Evolutionary conservation across 345 rosid species (phyloP).

Genomic region (Gossypium thurberi): DNA sequence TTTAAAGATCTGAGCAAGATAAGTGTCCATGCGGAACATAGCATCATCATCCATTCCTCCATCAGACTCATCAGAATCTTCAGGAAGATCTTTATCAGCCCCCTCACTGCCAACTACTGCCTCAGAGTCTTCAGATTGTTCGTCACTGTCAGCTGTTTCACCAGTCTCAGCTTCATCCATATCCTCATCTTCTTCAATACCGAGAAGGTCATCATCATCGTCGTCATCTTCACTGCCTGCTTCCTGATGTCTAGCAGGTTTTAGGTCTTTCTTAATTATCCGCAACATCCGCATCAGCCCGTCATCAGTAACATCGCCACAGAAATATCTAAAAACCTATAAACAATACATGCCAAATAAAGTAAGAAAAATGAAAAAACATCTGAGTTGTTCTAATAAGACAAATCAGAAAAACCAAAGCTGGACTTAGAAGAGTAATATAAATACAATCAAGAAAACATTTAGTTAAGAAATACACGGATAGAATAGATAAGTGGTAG

Average conservation of each 20-base stretch:
- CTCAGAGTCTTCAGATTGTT: slow-evolving; percentile 75
- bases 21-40: slow-evolving; percentile 93
- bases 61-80: slow-evolving; percentile 75
- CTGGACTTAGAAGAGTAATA: not conserved
- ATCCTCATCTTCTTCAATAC: slow-evolving; percentile 85
- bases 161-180: slow-evolving; percentile 58
- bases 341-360: slow-evolving; percentile 2
- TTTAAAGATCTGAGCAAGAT: slow-evolving; percentile 81
- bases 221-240: slow-evolving; percentile 50
- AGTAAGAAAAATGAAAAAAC: not conserved
- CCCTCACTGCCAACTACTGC: slow-evolving; percentile 42
- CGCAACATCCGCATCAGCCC: slow-evolving; percentile 80
- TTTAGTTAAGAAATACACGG: not conserved
- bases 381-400: not conserved
- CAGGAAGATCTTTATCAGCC: slow-evolving; percentile 36
- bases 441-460: not conserved
- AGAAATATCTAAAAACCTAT: slow-evolving; percentile 88
- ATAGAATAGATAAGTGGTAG: not conserved
- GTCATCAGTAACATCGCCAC: slow-evolving; percentile 63
- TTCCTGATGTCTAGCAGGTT: slow-evolving; percentile 74
- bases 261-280: slow-evolving; percentile 80
- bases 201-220: slow-evolving; percentile 67
- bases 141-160: slow-evolving; percentile 70
- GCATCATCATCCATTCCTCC: slow-evolving; percentile 95
- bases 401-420: not conserved